These are phyloP conservation scores for Penicillium sp. DNA, from an alignment of 2,329 filamentous ascomycete species.

Conservation along the genomic window DNA sequence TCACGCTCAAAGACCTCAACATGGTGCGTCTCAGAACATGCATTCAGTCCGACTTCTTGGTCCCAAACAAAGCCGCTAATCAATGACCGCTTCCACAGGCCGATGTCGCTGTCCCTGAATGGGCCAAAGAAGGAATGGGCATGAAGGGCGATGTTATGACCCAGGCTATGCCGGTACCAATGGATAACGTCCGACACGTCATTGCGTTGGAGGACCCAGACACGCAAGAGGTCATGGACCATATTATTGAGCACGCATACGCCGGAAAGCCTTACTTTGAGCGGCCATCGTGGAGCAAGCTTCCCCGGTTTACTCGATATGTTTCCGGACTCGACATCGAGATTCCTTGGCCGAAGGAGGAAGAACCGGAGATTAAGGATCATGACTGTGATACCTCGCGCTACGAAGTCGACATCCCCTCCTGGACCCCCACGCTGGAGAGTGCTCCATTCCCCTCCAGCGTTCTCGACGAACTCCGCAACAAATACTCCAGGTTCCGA, in stretches of 20 bases:
- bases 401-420: slow-evolving; percentile 69
- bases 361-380: slow-evolving; percentile 53
- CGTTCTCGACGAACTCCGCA: slow-evolving; percentile 83
- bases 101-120: slow-evolving; percentile 43
- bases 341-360: slow-evolving; percentile 71
- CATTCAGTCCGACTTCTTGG: not conserved
- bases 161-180: slow-evolving; percentile 58
- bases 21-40: slow-evolving; percentile 48
- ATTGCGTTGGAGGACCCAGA: slow-evolving; percentile 66
- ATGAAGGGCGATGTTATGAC: slow-evolving; percentile 45
- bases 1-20: slow-evolving; percentile 62
- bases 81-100: slow-evolving; percentile 28
- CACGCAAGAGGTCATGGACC: slow-evolving; percentile 67
- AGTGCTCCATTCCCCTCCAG: slow-evolving; percentile 71
- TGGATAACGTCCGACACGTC: slow-evolving; percentile 76
- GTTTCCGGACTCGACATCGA: slow-evolving; percentile 69
- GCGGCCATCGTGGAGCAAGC: slow-evolving; percentile 46
- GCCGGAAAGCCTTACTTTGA: slow-evolving; percentile 53
- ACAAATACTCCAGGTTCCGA: slow-evolving; percentile 77
- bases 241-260: slow-evolving; percentile 71
- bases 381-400: slow-evolving; percentile 69
- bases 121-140: slow-evolving; percentile 36
- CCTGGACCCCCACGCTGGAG: slow-evolving; percentile 75
- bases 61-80: slow-evolving; percentile 6
- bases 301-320: slow-evolving; percentile 47